A percentile compares a stretch with the other conserved stretches of the same genome.
Conservation (phyloP, 495 filamentous ascomycete genomes). For the Trichoderma erinaceum region DNA sequence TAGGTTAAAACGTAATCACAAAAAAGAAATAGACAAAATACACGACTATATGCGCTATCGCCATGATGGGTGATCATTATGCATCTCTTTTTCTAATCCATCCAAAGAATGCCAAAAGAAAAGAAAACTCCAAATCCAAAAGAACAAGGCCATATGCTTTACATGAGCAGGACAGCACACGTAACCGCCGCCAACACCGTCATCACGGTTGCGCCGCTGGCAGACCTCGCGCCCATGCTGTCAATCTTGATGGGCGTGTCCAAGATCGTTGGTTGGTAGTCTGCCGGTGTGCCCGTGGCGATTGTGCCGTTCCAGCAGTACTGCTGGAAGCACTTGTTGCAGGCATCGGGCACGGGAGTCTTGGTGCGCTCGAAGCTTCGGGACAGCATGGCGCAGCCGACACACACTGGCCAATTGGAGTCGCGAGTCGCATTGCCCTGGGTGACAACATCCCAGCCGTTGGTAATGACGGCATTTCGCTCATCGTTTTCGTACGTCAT, state of each 20-base stretch:
- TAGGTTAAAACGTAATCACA: too few species aligned
- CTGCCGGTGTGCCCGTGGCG: constrained; percentile 32
- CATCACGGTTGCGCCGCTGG: constrained; percentile 7
- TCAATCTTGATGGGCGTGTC: constrained; percentile 20
- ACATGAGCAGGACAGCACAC: constrained; percentile 7
- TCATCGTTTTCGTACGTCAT: constrained; percentile 52
- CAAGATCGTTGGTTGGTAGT: constrained; percentile 30
- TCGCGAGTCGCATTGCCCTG: constrained; percentile 73
- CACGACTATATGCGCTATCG: too few species aligned
- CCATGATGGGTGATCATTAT: not conserved
- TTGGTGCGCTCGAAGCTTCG: constrained; percentile 64
- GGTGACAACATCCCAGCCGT: constrained; percentile 78
- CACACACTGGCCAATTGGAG: constrained; percentile 65
- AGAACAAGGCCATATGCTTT: not conserved
- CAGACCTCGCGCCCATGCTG: constrained; percentile 17
- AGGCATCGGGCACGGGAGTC: constrained; percentile 57
- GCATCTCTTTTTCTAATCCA: too few species aligned
- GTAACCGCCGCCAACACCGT: not conserved
- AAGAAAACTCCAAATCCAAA: not conserved
- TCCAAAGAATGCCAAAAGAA: too few species aligned
- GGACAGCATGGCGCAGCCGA: constrained; percentile 83
- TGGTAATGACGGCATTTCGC: constrained; percentile 72
- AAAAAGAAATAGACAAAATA: too few species aligned
- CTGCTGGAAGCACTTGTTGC: constrained; percentile 63
- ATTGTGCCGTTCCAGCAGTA: constrained; percentile 87